Percentiles rank a stretch among this genome's conserved stretches.
Conservation (phyloP, 2,329 filamentous ascomycete genomes). For the Monilinia aucupariae region DNA sequence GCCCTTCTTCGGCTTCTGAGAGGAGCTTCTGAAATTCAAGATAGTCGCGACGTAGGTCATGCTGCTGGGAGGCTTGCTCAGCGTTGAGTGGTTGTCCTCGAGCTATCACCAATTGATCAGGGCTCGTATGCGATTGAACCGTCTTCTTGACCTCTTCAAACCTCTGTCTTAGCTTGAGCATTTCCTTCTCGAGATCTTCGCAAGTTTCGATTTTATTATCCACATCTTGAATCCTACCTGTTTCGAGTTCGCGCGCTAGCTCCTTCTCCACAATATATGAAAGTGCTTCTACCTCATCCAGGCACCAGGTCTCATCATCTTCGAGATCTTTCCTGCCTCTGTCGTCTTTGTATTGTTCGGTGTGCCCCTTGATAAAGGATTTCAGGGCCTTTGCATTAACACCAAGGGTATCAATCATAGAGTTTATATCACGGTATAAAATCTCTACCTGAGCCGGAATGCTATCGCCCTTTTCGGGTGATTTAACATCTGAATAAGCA, state of each 20-base stretch:
- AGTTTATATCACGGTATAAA: slow-evolving; percentile 75
- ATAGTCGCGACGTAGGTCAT: slow-evolving; percentile 72
- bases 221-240: slow-evolving; percentile 63
- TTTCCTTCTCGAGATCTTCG: slow-evolving; percentile 62
- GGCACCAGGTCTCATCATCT: slow-evolving; percentile 60
- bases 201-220: slow-evolving; percentile 64
- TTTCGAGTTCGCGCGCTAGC: slow-evolving; percentile 59
- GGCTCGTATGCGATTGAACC: slow-evolving; percentile 64
- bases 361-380: slow-evolving; percentile 63
- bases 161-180: slow-evolving; percentile 66
- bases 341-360: slow-evolving; percentile 47
- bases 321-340: slow-evolving; percentile 65
- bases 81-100: slow-evolving; percentile 71
- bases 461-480: slow-evolving; percentile 43
- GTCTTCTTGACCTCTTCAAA: slow-evolving; percentile 73
- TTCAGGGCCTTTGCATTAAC: slow-evolving; percentile 65
- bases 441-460: slow-evolving; percentile 60
- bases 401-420: slow-evolving; percentile 90
- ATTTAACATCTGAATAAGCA: slow-evolving; percentile 51
- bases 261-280: slow-evolving; percentile 57
- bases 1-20: slow-evolving; percentile 70
- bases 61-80: slow-evolving; percentile 79
- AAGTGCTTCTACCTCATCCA: slow-evolving; percentile 71
- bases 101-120: slow-evolving; percentile 58
- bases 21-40: slow-evolving; percentile 68